phyloP scores from a whole-genome alignment of 78 protist genomes.

The Cavenderia fasciculata region DNA sequence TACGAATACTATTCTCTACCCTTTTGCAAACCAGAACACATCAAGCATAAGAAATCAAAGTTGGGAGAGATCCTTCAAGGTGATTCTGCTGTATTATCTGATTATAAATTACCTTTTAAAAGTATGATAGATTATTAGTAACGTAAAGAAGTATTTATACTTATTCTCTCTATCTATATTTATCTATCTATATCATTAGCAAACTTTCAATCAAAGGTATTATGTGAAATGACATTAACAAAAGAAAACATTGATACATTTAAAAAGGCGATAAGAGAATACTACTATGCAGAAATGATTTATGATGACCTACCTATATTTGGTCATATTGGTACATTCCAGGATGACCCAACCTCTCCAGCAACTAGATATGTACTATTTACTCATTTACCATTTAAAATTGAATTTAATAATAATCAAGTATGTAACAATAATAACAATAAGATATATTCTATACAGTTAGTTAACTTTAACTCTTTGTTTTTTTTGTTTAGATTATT shows the following conservation, averaged over 20 bases:
- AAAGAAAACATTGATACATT: slow-evolving; percentile 75
- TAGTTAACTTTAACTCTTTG: slow-evolving; percentile 10
- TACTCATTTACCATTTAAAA: slow-evolving; percentile 91
- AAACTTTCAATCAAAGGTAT: background rate
- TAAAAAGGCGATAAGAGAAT: slow-evolving; percentile 87
- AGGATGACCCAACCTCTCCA: slow-evolving; percentile 62
- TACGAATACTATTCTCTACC: slow-evolving; percentile 94
- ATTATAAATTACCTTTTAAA: slow-evolving; percentile 72
- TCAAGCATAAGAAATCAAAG: slow-evolving; percentile 48
- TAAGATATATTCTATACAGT: background rate
- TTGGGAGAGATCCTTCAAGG: slow-evolving; percentile 94
- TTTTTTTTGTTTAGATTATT: slow-evolving; percentile 11
- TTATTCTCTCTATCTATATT: no score
- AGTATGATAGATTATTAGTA: slow-evolving; percentile 8
- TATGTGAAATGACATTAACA: slow-evolving; percentile 86
- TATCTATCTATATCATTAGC: background rate
- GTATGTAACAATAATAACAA: slow-evolving; percentile 14
- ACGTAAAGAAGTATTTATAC: background rate
- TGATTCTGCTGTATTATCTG: slow-evolving; percentile 83
- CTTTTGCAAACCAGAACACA: slow-evolving; percentile 85
- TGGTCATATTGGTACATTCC: slow-evolving; percentile 46
- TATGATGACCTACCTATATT: slow-evolving; percentile 78
- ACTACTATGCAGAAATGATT: slow-evolving; percentile 92
- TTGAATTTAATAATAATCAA: slow-evolving; percentile 91
- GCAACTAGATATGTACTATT: slow-evolving; percentile 73